Base-by-base conservation (phyloP, 2,329 filamentous ascomycete species). In the Incumbomyces delicatus region DNA sequence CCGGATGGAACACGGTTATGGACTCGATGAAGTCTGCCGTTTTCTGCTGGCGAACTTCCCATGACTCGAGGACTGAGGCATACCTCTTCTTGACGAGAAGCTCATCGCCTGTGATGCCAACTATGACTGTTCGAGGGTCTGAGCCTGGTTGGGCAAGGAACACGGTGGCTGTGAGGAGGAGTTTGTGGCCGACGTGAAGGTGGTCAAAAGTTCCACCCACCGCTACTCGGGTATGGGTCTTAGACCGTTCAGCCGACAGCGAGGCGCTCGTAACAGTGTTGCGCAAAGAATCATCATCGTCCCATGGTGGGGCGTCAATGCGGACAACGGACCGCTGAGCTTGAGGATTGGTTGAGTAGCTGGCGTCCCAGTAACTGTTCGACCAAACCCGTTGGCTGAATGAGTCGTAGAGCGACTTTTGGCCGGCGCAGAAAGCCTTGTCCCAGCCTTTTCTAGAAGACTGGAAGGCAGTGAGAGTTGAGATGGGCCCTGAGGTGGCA, bases 121-220 rank as follows among this genome's bases (percentile, higher is more conserved):
- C 75, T 14, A 88, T 83, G 51, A 94, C 75, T 17, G 71, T 66
- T 27, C 60, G 53, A 1, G 61, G 58, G 0, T 68, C 59, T 20
- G 51, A 52, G n/a, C 46, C 38, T 27, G 22, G 49, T 78, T 76
- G 47, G 85, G 73, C 13, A 87, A 74, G 38, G 47, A 95, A 77
- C 0, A 82, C 78, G 0, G 85, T 86, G 51, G 89, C 89, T n/a
- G 89, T 88, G 16, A 98, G 77, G 16, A 98, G 76, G n/a, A 96
- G 74, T 67, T 96, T 98, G 70, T 98, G 92, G 5, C 92, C 92
- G 3, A 86, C 81, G 62, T 98, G 92, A 17, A 98, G 76, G 65
- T 96, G 88, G 63, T 98, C 92, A 66, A 96, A 98, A 0, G 92
- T 98, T 8, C 92, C 92, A 27, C 90, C 92, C 11, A 96, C 78